Base-by-base conservation (phyloP, 371 early-diverging fungal species). In the Mucor ambiguus region DNA sequence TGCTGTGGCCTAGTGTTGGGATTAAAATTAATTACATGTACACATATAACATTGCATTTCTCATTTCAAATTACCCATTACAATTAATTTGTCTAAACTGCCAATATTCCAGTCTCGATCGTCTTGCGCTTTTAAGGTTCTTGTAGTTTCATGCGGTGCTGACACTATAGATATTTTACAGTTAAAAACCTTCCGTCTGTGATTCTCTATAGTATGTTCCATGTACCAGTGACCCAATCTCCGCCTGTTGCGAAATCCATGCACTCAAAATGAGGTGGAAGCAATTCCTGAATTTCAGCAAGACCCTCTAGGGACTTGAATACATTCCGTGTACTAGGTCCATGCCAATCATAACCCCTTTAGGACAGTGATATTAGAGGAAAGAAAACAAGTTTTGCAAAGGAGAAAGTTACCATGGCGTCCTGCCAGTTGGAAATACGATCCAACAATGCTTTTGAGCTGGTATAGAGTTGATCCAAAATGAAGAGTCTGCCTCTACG, bases 391-490 rank as follows among this genome's bases (percentile, higher is more conserved):
- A n/a, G n/a, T n/a, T n/a, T n/a, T n/a, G n/a, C n/a, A n/a, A 26
- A 28, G 52, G 52, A 52, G 52, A 28, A 38, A 22, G 30, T 66
- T 81, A 88, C 88, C 92, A 91, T 38, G 89, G 75, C 8, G 90
- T 87, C 62, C 90, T 74, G n/a, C 90, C 92, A 0, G 89, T 88
- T 18, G 90, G 92, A n/a, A 79, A 76, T 3, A 85, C 64, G 28
- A 84, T 66, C 89, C 90, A 89, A 7, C 84, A 77, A 32, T 66
- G 68, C 32, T 83, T 74, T 66, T 87, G 87, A 48, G 64, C 71
- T 24, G 65, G 64, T 43, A 79, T 76, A 9, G 88, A 83, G n/a
- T 75, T 65, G 4, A 75, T 77, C 90, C 90, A 89, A 71, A 85
- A 88, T 9, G 60, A 46, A 10, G 66, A 68, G 7, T 75, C 68